Conservation (phyloP, 1,139 yeast genomes). For the Sugiyamaella pinicola region DNA sequence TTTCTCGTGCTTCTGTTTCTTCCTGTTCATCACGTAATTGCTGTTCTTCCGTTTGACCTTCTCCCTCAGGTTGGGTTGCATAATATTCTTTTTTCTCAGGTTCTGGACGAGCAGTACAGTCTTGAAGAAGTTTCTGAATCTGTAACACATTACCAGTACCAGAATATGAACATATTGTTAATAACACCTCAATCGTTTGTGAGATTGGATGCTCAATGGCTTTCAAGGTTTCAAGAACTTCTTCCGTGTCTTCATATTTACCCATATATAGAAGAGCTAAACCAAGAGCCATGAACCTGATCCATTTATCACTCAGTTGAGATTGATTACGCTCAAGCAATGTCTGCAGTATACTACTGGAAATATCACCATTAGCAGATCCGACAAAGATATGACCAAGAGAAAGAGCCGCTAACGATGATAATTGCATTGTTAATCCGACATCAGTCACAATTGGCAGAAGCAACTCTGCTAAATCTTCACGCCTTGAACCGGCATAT, state of each 20-base stretch:
- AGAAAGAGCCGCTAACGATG: slow-evolving; percentile 86
- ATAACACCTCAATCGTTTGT: slow-evolving; percentile 84
- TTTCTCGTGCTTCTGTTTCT: slow-evolving; percentile 41
- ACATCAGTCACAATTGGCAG: slow-evolving; percentile 88
- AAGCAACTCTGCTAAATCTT: slow-evolving; percentile 74
- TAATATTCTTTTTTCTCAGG: slow-evolving; percentile 49
- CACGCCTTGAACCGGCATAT: slow-evolving; percentile 91
- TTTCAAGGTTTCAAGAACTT: slow-evolving; percentile 88
- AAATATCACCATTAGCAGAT: slow-evolving; percentile 91
- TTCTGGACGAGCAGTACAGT: slow-evolving; percentile 63
- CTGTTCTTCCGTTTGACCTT: slow-evolving; percentile 33
- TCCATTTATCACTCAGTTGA: slow-evolving; percentile 83
- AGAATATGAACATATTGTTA: slow-evolving; percentile 92
- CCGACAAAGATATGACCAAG: slow-evolving; percentile 96
- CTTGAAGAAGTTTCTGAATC: slow-evolving; percentile 86
- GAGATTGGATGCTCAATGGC: slow-evolving; percentile 96
- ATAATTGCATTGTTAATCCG: slow-evolving; percentile 71
- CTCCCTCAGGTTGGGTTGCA: slow-evolving; percentile 32
- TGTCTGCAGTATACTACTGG: slow-evolving; percentile 87
- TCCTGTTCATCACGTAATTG: slow-evolving; percentile 26
- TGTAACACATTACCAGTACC: slow-evolving; percentile 98
- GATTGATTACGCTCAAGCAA: slow-evolving; percentile 78
- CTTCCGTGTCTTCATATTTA: slow-evolving; percentile 92
- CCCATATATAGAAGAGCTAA: slow-evolving; percentile 92
- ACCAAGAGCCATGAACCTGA: slow-evolving; percentile 88